Base-by-base conservation (phyloP, 2,329 filamentous ascomycete genomes). In the Lasiodiplodia sp. region DNA sequence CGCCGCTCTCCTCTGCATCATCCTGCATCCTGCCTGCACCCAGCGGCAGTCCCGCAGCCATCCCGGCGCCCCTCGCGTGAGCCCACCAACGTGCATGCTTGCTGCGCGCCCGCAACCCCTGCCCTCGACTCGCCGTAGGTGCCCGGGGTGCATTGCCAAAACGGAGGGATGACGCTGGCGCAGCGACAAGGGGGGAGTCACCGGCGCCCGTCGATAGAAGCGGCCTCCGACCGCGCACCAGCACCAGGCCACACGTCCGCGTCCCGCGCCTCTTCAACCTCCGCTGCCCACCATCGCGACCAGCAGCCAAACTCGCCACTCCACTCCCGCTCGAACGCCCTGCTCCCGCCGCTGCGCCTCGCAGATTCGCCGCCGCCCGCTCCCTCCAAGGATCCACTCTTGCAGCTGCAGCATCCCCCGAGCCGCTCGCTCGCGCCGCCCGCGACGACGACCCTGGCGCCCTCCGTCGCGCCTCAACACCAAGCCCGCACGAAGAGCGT, bases 401-500 rank as follows among this genome's bases (percentile, higher is more conserved):
- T 28, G 25, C 58, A 49, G 14, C 23, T 16, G 14, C 58, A 47
- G 25, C 58, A 25, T 16, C 23, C 34, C 49, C 44, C 52, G 31
- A 65, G 47, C 63, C 49, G 63, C 51, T 56, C 37, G 63, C 63
- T 31, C 51, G 52, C 51, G 38, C 63, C 49, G 51, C 23, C 49
- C 23, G 34, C 31, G 11, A 66, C 63, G 44, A 47, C 63, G 44
- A 47, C 51, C 49, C 63, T 56, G 52, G 63, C 63, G 44, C 51
- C 63, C 51, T 55, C 63, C 21, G 60, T 28, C 60, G 60, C 60
- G n/a, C 28, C 47, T 37, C 60, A 64, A 52, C 60, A 64, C 60
- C 60, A 64, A 34, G 60, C 47, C 47, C 60, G 60, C 60, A 64
- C 60, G 38, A 37, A 57, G 52, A 51, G 47, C 66, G 47, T 62